These are phyloP conservation scores for Colletotrichum caudatum DNA, from an alignment of 2,329 filamentous ascomycete species.

Conservation along the genomic window DNA sequence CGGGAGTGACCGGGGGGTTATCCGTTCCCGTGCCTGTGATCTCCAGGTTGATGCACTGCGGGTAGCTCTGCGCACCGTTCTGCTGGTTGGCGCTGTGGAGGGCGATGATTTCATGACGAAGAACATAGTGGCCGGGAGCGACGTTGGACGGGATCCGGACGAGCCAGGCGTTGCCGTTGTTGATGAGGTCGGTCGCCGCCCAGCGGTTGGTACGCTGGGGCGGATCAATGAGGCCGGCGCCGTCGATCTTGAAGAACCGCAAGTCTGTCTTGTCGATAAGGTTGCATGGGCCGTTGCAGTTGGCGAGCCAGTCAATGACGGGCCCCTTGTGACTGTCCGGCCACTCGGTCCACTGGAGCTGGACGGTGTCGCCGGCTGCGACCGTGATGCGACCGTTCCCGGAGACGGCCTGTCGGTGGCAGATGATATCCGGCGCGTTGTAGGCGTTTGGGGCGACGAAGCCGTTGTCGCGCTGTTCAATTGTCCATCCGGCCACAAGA, in stretches of 20 bases:
- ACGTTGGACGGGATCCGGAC: conserved; percentile 62
- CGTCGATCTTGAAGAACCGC: conserved; percentile 62
- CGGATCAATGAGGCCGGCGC: conserved; percentile 50
- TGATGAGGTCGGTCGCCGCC: conserved; percentile 59
- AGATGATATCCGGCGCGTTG: conserved; percentile 59
- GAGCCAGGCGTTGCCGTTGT: conserved; percentile 64
- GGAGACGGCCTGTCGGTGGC: conserved; percentile 57
- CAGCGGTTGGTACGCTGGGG: conserved; percentile 52
- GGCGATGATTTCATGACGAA: conserved; percentile 67
- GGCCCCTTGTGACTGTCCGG: conserved; percentile 62
- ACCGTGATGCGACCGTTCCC: conserved; percentile 56
- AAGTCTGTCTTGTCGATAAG: conserved; percentile 56
- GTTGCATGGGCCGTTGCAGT: conserved; percentile 57
- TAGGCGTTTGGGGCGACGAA: conserved; percentile 62
- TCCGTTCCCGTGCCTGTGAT: conserved; percentile 64
- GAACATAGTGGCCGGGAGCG: conserved; percentile 64
- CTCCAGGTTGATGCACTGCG: conserved; percentile 67
- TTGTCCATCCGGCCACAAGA: conserved; percentile 54
- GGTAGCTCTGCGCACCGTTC: conserved; percentile 62
- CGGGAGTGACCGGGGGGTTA: conserved; percentile 59
- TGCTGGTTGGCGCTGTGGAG: conserved; percentile 60
- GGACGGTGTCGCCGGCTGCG: conserved; percentile 59
- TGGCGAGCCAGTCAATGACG: conserved; percentile 60
- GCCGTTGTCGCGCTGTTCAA: conserved; percentile 57
- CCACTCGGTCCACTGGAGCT: conserved; percentile 63